Evolutionary conservation across 768 basidiomycete genomes (phyloP), one percentile per base, ranked within the genome.

Genomic region (Phaeotremella skinneri): DNA sequence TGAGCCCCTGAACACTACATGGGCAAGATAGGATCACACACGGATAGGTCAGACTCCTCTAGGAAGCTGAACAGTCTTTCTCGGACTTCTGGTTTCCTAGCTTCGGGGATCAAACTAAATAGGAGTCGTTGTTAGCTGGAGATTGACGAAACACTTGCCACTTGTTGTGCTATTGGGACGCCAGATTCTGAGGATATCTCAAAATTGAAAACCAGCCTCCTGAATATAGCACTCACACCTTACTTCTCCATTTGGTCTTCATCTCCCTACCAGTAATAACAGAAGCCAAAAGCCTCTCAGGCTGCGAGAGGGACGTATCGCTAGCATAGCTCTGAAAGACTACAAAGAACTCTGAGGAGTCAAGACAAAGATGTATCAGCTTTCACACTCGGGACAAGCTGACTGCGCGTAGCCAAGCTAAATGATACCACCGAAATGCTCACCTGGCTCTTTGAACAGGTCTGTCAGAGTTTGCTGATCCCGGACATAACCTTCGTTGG

Each of bases 211-310:
- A 0, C 42, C 41, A 11, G n/a, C 7, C 13, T 1, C 34, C 25
- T 27, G 26, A 29, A 20, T 7, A 39, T 25, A 4, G 0, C 27
- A 60, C 71, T 63, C 49, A 76, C 75, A 60, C 43, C 61, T 76
- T 76, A 39, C 67, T 73, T 43, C 75, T 61, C 75, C 75, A 76
- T 59, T 75, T 76, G 7, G 67, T 74, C 53, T 75, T 73, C n/a
- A 75, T 57, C 55, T 76, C 75, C 41, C 75, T 52, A 5, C 64
- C 74, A 6, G 74, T 65, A 16, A 75, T 66, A 23, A 76, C 60
- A 14, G 68, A 69, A 6, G 72, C 65, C 42, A 76, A 59, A 16
- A 68, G 58, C 27, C 75, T 55, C 41, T 75, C 69, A 13, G 67
- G 68, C 37, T 66, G 64, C 2, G 62, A 49, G 3, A 74, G 51